phyloP scores from a whole-genome alignment of 495 filamentous ascomycete species.

The Tuber microsphaerosporum region DNA sequence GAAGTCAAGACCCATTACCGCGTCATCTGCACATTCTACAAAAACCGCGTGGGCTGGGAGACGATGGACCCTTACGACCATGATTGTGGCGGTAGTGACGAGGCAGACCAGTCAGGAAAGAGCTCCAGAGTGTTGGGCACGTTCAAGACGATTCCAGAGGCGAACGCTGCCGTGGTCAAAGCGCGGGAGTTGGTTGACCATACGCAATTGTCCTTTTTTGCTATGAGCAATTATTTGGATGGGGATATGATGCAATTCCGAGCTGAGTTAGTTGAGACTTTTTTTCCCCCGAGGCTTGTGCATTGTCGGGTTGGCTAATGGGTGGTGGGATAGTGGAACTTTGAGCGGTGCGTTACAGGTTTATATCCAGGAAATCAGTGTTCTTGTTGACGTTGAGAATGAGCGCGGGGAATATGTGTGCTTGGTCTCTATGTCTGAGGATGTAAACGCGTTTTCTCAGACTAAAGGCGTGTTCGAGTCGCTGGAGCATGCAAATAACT shows the following conservation, averaged over 20 bases:
- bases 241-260: not conserved
- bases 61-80: not conserved
- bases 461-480: not conserved
- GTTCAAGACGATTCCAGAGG: not conserved
- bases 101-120: not conserved
- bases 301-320: not conserved
- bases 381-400: not conserved
- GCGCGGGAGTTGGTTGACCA: not conserved
- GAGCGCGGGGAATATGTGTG: conserved; percentile 1
- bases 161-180: not conserved
- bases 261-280: not conserved
- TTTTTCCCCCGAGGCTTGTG: not conserved
- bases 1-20: not conserved
- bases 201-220: not conserved
- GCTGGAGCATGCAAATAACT: conserved; percentile 2
- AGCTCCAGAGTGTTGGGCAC: not conserved
- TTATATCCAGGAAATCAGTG: not conserved
- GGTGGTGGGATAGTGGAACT: not conserved
- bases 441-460: not conserved
- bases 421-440: not conserved
- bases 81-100: not conserved
- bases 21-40: conserved; percentile 5
- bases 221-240: not conserved
- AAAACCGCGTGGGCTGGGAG: not conserved
- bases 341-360: not conserved